Conservation (phyloP, 352 stramenopile species). For the Pythium brassicae region DNA sequence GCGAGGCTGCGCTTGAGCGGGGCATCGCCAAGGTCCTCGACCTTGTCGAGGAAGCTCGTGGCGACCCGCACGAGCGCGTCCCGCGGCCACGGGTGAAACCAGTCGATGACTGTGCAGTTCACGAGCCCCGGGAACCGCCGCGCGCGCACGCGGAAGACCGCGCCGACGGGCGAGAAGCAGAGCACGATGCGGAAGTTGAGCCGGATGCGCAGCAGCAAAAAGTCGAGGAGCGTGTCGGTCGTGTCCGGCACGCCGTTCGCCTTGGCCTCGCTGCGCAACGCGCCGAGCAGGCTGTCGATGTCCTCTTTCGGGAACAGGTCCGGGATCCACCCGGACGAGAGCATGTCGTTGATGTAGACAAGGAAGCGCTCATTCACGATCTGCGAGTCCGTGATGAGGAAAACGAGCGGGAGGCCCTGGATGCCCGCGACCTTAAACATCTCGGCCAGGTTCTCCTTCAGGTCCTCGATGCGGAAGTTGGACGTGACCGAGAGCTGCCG, state of each 20-base stretch:
- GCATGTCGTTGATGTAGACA: conserved; percentile 98
- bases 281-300: conserved; percentile 89
- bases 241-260: conserved; percentile 92
- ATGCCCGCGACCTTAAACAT: conserved; percentile 96
- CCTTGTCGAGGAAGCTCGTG: conserved; percentile 93
- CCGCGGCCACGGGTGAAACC: conserved; percentile 97
- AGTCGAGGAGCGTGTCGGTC: conserved; percentile 93
- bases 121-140: conserved; percentile 95
- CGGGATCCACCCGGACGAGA: conserved; percentile 94
- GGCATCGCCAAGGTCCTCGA: conserved; percentile 87
- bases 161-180: conserved; percentile 97
- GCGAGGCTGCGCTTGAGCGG: conserved; percentile 88
- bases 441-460: conserved; percentile 95
- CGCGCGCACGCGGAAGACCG: conserved; percentile 94
- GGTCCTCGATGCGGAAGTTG: conserved; percentile 95
- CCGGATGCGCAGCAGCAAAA: conserved; percentile 92
- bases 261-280: conserved; percentile 94
- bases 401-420: conserved; percentile 92
- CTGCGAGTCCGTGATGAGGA: conserved; percentile 98
- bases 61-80: conserved; percentile 97
- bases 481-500: conserved; percentile 94
- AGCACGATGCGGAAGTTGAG: conserved; percentile 96
- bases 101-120: conserved; percentile 97
- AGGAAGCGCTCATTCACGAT: conserved; percentile 98
- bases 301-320: conserved; percentile 98